Base-by-base conservation (phyloP, 164 flowering plant genomes). In the Malania oleifera region DNA sequence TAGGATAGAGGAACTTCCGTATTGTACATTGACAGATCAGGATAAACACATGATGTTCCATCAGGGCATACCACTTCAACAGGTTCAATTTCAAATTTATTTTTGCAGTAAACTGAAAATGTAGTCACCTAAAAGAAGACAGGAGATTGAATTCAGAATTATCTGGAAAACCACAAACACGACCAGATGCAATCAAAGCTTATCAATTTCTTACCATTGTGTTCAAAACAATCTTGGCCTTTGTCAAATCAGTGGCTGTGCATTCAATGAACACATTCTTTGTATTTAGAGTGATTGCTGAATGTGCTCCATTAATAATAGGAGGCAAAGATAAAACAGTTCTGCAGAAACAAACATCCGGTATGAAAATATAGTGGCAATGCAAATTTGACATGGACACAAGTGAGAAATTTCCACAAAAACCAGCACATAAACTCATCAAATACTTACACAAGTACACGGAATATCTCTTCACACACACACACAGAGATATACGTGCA, bases 231-330 rank as follows among this genome's bases (percentile, higher is more conserved):
- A 87, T 84, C 43, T 82, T 87, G 61, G 97, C 99, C 77, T 85
- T 91, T 9, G 93, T 89, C 65, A 91, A 74, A 71, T 95, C 99
- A 65, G 95, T 89, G 40, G 95, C 97, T 25, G 96, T 89, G 64
- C 99, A 91, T 71, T 95, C 99, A 64, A 95, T 84, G 67, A 95
- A 81, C 26, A 95, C 93, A 75, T 87, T 91, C 78, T 80, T 88
- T 31, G 99, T 95, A 74, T 80, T 73, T 48, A 85, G 61, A 39
- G 79, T 74, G 35, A 95, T 90, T 51, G 99, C 99, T 27, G 99
- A 95, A 75, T 82, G 96, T 38, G 93, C 90, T 62, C 99, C 84
- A 79, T 95, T 88, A 19, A 95, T 95, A 28, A 95, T 91, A 12
- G 99, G 97, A 0, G 97, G 99, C 48, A 91, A 56, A 56, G 99